Conservation (phyloP, 2,329 filamentous ascomycete species). For the Periconia macrospinosa region DNA sequence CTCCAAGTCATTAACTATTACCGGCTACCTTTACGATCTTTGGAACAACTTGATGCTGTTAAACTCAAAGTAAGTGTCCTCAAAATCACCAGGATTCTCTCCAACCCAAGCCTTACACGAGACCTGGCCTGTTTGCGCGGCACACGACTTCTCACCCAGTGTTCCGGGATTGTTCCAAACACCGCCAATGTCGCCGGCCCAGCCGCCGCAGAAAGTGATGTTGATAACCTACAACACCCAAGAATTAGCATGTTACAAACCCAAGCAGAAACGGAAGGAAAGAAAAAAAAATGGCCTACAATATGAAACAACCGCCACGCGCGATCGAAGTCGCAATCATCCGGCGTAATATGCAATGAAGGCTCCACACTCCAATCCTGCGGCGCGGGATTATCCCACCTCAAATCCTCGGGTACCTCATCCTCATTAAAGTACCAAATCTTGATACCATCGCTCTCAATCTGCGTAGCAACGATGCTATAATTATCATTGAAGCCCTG, state of each 20-base stretch:
- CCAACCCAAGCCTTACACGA: constrained; percentile 4
- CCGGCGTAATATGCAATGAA: constrained; percentile 32
- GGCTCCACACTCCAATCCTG: constrained; percentile 45
- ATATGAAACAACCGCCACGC: constrained; percentile 23
- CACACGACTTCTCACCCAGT: neutral
- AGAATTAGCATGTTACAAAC: neutral
- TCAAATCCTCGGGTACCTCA: constrained; percentile 50
- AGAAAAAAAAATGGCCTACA: constrained; percentile 3
- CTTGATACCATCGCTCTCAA: constrained; percentile 49
- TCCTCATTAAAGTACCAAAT: constrained; percentile 56
- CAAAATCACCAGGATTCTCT: constrained; percentile 4
- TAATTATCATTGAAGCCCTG: constrained; percentile 39
- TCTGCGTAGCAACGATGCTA: constrained; percentile 54
- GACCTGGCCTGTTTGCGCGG: constrained; percentile 1
- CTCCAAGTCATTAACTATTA: neutral
- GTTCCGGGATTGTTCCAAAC: neutral
- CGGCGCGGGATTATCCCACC: constrained; percentile 47
- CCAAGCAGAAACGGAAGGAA: neutral
- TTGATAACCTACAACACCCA: constrained; percentile 9
- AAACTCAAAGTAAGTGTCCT: constrained; percentile 7
- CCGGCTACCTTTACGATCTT: neutral
- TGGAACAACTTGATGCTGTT: constrained; percentile 5
- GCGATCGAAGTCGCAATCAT: constrained; percentile 47
- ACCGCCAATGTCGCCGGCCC: neutral
- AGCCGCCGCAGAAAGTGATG: constrained; percentile 53